These are phyloP conservation scores for Prosopis cineraria DNA, from an alignment of 306 rosid genomes.

Conservation along the genomic window DNA sequence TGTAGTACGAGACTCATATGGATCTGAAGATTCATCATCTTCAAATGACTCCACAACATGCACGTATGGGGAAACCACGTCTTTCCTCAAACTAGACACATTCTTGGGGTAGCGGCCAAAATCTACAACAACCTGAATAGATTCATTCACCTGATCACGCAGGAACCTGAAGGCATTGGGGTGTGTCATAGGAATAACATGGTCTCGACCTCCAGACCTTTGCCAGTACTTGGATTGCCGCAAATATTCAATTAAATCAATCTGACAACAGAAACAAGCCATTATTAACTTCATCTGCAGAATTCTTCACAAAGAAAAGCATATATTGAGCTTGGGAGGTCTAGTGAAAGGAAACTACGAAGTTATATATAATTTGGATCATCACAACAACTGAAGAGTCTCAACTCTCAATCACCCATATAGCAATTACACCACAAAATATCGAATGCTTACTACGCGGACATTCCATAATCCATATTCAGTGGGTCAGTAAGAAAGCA, in stretches of 20 bases:
- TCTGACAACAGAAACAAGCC: constrained; percentile 54
- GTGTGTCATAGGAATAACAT: constrained; percentile 90
- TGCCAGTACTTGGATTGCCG: constrained; percentile 77
- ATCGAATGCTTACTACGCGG: not conserved
- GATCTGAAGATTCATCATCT: constrained; percentile 70
- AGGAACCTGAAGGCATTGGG: constrained; percentile 98
- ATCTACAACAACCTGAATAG: constrained; percentile 95
- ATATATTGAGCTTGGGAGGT: not conserved
- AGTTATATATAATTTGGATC: constrained; percentile 3
- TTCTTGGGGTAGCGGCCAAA: constrained; percentile 81
- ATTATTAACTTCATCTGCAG: constrained; percentile 30
- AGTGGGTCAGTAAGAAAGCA: not conserved
- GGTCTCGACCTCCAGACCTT: constrained; percentile 86
- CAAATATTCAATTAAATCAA: constrained; percentile 69
- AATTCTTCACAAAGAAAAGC: constrained; percentile 10
- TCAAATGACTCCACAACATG: constrained; percentile 87
- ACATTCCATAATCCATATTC: not conserved
- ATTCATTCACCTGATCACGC: constrained; percentile 66
- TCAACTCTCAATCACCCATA: not conserved
- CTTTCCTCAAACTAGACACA: constrained; percentile 86
- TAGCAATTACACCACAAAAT: not conserved
- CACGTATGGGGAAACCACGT: constrained; percentile 87
- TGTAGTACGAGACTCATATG: constrained; percentile 74
- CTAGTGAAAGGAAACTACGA: not conserved
- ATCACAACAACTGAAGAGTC: not conserved